Evolutionary conservation across 75 land plant genomes (phyloP).

Genomic region (Ceratopteris richardii): DNA sequence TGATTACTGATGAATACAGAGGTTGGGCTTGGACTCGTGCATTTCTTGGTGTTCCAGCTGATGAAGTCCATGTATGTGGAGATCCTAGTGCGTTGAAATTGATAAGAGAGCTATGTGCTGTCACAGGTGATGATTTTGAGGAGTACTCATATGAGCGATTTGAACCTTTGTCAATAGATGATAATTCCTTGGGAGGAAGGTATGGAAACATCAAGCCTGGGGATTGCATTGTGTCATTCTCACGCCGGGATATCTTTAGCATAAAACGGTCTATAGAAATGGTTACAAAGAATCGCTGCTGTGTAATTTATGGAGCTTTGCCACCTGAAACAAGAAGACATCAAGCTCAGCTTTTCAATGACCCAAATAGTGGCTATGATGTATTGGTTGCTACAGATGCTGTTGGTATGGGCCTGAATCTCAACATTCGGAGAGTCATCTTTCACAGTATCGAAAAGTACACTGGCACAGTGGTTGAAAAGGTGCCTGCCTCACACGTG

Average conservation of each 20-base stretch:
- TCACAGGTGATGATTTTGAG: slow-evolving; percentile 75
- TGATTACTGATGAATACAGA: slow-evolving; percentile 73
- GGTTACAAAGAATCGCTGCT: slow-evolving; percentile 73
- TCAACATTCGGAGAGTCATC: slow-evolving; percentile 81
- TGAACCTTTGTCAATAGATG: slow-evolving; percentile 81
- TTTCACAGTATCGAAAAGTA: slow-evolving; percentile 72
- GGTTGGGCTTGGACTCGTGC: slow-evolving; percentile 98
- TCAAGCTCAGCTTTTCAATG: slow-evolving; percentile 87
- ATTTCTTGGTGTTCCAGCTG: slow-evolving; percentile 80
- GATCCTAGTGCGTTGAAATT: slow-evolving; percentile 82
- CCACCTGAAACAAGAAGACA: slow-evolving; percentile 94
- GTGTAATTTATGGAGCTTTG: slow-evolving; percentile 94
- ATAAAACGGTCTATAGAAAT: slow-evolving; percentile 83
- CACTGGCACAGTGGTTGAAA: slow-evolving; percentile 67
- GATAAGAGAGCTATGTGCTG: slow-evolving; percentile 56
- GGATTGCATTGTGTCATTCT: slow-evolving; percentile 94
- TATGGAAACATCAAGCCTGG: slow-evolving; percentile 61
- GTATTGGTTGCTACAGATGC: slow-evolving; percentile 99
- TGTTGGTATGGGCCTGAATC: slow-evolving; percentile 95
- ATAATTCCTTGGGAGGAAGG: slow-evolving; percentile 67
- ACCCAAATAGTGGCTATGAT: slow-evolving; percentile 76
- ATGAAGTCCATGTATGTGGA: slow-evolving; percentile 95
- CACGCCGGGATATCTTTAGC: slow-evolving; percentile 89
- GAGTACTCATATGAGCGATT: slow-evolving; percentile 73
- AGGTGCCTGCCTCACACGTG: slow-evolving; percentile 76